Conservation (phyloP, 2,329 filamentous ascomycete genomes). For the Pseudogymnoascus sp. region DNA sequence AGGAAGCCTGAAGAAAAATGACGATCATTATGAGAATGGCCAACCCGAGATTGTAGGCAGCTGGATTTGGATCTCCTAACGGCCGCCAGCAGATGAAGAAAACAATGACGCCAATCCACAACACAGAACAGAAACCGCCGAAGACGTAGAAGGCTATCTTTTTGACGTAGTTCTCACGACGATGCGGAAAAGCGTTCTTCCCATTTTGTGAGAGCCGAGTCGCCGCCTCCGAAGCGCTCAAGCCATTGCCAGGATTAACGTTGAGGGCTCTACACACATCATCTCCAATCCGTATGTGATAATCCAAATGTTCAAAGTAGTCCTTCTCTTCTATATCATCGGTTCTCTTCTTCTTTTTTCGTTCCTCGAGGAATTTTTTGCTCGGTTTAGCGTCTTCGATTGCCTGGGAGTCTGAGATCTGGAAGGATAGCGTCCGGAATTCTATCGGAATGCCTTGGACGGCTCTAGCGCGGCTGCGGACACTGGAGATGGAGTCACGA, state of each 20-base stretch:
- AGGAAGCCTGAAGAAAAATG: slow-evolving; percentile 39
- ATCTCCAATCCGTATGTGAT: slow-evolving; percentile 31
- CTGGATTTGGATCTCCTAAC: slow-evolving; percentile 36
- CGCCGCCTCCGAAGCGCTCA: slow-evolving; percentile 30
- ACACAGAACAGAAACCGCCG: slow-evolving; percentile 41
- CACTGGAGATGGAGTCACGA: slow-evolving; percentile 22
- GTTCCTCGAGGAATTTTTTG: slow-evolving; percentile 15
- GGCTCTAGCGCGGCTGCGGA: slow-evolving; percentile 16
- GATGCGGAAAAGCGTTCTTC: slow-evolving; percentile 35
- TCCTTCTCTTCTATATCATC: slow-evolving; percentile 33
- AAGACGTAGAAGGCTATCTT: slow-evolving; percentile 38
- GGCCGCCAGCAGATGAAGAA: slow-evolving; percentile 43
- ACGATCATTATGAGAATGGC: slow-evolving; percentile 41
- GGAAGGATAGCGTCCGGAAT: slow-evolving; percentile 33
- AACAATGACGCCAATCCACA: slow-evolving; percentile 40
- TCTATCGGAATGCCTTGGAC: slow-evolving; percentile 33
- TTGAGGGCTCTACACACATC: slow-evolving; percentile 36
- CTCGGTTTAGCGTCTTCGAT: background rate
- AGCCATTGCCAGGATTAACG: slow-evolving; percentile 29
- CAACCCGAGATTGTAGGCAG: slow-evolving; percentile 37
- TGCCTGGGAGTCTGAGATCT: slow-evolving; percentile 32
- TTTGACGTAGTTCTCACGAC: slow-evolving; percentile 37
- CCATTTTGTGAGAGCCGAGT: slow-evolving; percentile 35
- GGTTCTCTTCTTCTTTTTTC: slow-evolving; percentile 24
- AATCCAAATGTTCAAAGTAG: slow-evolving; percentile 37